Conservation (phyloP, 2,329 filamentous ascomycete genomes). For the Dissoconium aciculare region DNA sequence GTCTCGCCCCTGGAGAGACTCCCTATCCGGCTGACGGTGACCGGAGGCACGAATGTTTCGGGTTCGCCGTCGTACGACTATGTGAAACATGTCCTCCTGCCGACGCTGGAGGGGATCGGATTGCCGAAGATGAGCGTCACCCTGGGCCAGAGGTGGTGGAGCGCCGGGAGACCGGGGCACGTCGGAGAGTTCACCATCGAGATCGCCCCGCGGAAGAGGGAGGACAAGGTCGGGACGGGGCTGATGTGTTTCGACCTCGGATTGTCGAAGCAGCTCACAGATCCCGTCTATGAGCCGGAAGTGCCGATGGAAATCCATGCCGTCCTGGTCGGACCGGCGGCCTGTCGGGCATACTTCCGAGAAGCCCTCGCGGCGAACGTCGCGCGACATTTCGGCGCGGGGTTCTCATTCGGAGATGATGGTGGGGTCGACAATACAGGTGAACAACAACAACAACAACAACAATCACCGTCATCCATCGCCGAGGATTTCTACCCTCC, state of each 20-base stretch:
- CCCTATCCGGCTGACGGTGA: slow-evolving; percentile 30
- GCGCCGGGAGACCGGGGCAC: slow-evolving; percentile 27
- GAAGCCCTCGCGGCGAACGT: slow-evolving; percentile 6
- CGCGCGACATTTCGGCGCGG: no score
- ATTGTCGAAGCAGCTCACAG: no score
- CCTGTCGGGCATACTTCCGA: slow-evolving; percentile 18
- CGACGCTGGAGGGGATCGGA: slow-evolving; percentile 37
- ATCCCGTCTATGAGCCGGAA: no score
- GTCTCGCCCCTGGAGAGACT: slow-evolving; percentile 10
- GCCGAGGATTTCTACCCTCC: no score
- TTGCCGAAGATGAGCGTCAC: slow-evolving; percentile 31
- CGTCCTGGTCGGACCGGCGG: slow-evolving; percentile 26
- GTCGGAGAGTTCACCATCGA: slow-evolving; percentile 38
- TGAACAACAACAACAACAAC: no score
- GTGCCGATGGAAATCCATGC: slow-evolving; percentile 14
- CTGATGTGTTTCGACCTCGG: no score
- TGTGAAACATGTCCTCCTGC: slow-evolving; percentile 39
- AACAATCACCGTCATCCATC: no score
- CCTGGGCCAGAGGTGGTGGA: slow-evolving; percentile 40
- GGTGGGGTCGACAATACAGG: no score
- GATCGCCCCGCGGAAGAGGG: slow-evolving; percentile 33
- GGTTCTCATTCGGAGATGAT: no score
- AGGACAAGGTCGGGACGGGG: no score
- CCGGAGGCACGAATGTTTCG: slow-evolving; percentile 44
- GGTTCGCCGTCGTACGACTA: slow-evolving; percentile 43